phyloP scores from a whole-genome alignment of 2,329 filamentous ascomycete genomes.

The Fusarium musae region DNA sequence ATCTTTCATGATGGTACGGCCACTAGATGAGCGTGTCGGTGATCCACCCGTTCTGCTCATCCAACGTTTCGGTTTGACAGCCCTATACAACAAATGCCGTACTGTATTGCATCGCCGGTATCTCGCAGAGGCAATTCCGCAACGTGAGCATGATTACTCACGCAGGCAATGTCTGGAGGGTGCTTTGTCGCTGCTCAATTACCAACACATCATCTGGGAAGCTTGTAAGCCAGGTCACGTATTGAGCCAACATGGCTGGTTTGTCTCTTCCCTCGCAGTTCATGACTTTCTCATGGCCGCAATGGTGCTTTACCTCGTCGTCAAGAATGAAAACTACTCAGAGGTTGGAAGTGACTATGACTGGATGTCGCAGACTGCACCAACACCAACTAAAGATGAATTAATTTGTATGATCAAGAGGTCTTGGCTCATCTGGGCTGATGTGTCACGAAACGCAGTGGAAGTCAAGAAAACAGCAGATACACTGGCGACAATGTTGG shows the following conservation, averaged over 20 bases:
- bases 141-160: constrained; percentile 63
- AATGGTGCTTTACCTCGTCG: constrained; percentile 67
- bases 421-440: constrained; percentile 58
- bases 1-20: constrained; percentile 58
- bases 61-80: constrained; percentile 63
- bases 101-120: constrained; percentile 67
- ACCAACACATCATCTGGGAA: constrained; percentile 60
- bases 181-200: constrained; percentile 59
- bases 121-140: constrained; percentile 55
- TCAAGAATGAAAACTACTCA: constrained; percentile 56
- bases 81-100: constrained; percentile 65
- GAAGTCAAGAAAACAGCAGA: constrained; percentile 60
- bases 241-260: constrained; percentile 65
- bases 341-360: constrained; percentile 49
- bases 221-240: constrained; percentile 64
- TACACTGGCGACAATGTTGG: constrained; percentile 58
- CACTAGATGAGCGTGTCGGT: constrained; percentile 60
- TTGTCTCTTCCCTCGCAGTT: constrained; percentile 65
- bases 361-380: constrained; percentile 50
- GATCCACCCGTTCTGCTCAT: constrained; percentile 60
- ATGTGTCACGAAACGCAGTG: constrained; percentile 50
- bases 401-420: constrained; percentile 55
- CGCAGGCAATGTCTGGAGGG: constrained; percentile 61
- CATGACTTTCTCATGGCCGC: constrained; percentile 72
- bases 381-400: constrained; percentile 51